Conservation (phyloP, 306 rosid genomes). For the Citrullus amarus region DNA sequence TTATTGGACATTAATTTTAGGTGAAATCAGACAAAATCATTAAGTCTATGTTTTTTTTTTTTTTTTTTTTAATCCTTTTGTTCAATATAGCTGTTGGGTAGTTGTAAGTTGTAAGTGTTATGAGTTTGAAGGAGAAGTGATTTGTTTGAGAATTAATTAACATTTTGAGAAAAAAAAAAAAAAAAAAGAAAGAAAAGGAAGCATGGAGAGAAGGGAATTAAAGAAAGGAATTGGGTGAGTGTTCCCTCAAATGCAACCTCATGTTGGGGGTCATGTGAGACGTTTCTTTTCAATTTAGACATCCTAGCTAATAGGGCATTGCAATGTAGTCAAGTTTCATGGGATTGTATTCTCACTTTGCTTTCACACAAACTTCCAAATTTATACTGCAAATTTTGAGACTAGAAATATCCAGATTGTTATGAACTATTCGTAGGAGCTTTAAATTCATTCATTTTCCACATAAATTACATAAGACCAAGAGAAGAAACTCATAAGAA, state of each 20-base stretch:
- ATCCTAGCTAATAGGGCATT: background rate
- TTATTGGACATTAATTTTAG: background rate
- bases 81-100: background rate
- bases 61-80: background rate
- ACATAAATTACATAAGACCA: no score
- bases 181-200: background rate
- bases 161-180: background rate
- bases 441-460: no score
- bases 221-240: background rate
- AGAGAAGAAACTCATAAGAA: no score
- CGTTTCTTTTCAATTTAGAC: background rate
- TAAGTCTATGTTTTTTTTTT: background rate
- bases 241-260: background rate
- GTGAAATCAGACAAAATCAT: constrained; percentile 8
- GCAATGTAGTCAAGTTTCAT: background rate
- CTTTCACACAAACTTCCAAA: background rate
- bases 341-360: background rate
- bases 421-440: no score
- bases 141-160: background rate
- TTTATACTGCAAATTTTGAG: background rate
- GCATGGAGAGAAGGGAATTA: background rate
- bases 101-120: background rate
- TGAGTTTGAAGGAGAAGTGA: background rate
- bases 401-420: background rate
- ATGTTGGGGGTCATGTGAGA: background rate